phyloP scores from a whole-genome alignment of 257 asterid species.

The Solanum dulcamara region DNA sequence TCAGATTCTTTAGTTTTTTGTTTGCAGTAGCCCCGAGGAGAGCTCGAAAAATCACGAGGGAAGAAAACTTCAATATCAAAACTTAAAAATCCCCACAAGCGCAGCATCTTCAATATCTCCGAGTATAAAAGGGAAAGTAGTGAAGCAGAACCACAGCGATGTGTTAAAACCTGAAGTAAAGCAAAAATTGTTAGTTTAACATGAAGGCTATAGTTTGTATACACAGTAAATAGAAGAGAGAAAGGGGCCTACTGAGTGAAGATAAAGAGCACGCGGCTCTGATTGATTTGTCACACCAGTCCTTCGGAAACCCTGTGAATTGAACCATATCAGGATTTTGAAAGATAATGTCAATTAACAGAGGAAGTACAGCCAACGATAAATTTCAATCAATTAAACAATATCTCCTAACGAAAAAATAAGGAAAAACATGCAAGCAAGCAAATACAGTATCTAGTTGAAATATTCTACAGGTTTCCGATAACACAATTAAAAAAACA shows the following conservation, averaged over 20 bases:
- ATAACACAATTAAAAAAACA: neutral
- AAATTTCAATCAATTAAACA: neutral
- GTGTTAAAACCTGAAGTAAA: constrained; percentile 62
- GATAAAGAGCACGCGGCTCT: constrained; percentile 76
- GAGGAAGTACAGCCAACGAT: neutral
- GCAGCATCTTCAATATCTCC: constrained; percentile 70
- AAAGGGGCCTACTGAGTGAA: constrained; percentile 51
- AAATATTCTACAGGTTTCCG: neutral
- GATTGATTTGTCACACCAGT: constrained; percentile 31
- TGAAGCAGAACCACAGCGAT: constrained; percentile 73
- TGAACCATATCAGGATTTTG: neutral
- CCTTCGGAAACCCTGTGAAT: constrained; percentile 67
- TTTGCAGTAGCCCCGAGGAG: constrained; percentile 61
- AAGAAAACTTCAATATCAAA: constrained; percentile 69
- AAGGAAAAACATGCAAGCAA: neutral
- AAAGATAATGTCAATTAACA: neutral
- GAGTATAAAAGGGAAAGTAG: constrained; percentile 67
- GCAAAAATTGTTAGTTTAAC: neutral
- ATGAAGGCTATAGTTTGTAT: neutral
- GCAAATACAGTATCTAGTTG: neutral
- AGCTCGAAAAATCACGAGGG: constrained; percentile 55
- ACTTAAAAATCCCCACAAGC: constrained; percentile 47
- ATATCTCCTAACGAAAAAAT: neutral
- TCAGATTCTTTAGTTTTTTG: constrained; percentile 61
- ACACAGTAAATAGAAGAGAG: neutral